A percentile compares a stretch with the other conserved stretches of the same genome.
These are phyloP conservation scores for Corchorus capsularis DNA, from an alignment of 345 rosid genomes.

Conservation along the genomic window DNA sequence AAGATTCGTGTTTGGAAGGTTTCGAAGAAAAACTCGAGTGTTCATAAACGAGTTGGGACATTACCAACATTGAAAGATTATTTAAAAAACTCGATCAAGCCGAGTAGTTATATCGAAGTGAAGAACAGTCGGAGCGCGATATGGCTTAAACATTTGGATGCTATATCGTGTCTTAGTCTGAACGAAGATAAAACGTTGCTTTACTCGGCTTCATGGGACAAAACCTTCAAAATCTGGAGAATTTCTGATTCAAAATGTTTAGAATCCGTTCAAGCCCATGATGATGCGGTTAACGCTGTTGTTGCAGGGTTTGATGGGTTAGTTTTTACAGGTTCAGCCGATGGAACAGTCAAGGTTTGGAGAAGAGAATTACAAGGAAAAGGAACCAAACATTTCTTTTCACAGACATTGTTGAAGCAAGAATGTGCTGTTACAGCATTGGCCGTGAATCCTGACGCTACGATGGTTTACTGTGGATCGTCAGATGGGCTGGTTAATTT, in stretches of 20 bases:
- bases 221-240: conserved; percentile 86
- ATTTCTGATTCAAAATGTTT: conserved; percentile 65
- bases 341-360: conserved; percentile 89
- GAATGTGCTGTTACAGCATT: conserved; percentile 81
- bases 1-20: conserved; percentile 80
- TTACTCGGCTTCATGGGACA: conserved; percentile 91
- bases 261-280: conserved; percentile 77
- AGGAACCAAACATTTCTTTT: conserved; percentile 83
- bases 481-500: conserved; percentile 85
- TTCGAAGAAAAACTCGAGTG: conserved; percentile 44
- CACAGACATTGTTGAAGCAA: conserved; percentile 75
- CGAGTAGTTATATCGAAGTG: conserved; percentile 58
- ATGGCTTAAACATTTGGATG: conserved; percentile 72
- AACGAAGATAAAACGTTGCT: conserved; percentile 62
- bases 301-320: conserved; percentile 76
- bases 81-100: conserved; percentile 55
- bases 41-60: conserved; percentile 65
- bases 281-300: conserved; percentile 76
- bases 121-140: conserved; percentile 41
- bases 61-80: conserved; percentile 67
- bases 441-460: conserved; percentile 53
- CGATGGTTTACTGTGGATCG: conserved; percentile 72
- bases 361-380: conserved; percentile 82
- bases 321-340: conserved; percentile 87
- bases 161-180: conserved; percentile 73